phyloP scores from a whole-genome alignment of 192 early-diverging fungal species.

The Linnemannia hyalina region DNA sequence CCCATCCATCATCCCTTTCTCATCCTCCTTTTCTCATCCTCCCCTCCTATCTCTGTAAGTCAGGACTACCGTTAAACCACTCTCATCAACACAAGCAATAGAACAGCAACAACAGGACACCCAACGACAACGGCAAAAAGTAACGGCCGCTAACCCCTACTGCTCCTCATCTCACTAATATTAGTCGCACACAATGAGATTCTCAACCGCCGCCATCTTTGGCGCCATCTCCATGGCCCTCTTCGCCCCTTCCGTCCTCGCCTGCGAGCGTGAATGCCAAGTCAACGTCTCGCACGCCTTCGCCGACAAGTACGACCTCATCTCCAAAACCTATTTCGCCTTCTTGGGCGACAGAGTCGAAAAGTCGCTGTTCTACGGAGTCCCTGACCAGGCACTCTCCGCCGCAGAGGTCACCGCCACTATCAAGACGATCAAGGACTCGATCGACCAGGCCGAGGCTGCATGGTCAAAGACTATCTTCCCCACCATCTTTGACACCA shows the following conservation, averaged over 20 bases:
- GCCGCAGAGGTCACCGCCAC: conserved; percentile 15
- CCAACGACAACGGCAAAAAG: neutral
- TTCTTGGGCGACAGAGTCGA: conserved; percentile 29
- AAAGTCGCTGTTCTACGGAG: conserved; percentile 26
- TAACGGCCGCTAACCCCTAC: neutral
- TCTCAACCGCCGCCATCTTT: conserved; percentile 30
- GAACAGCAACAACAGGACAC: neutral
- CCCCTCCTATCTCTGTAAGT: neutral
- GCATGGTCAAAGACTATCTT: conserved; percentile 42
- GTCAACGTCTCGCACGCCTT: conserved; percentile 63
- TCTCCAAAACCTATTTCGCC: conserved; percentile 50
- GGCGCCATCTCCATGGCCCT: conserved; percentile 44
- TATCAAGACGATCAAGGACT: conserved; percentile 27
- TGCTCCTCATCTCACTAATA: neutral
- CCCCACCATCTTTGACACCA: conserved; percentile 56
- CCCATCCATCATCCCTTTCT: neutral
- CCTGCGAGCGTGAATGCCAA: conserved; percentile 67
- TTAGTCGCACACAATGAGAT: conserved; percentile 32
- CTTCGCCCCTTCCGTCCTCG: conserved; percentile 42
- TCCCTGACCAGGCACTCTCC: conserved; percentile 42
- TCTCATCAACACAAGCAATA: neutral
- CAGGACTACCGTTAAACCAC: neutral
- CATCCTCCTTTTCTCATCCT: neutral
- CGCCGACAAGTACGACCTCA: conserved; percentile 54
- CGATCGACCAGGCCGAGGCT: conserved; percentile 29